Evolutionary conservation across 345 rosid species (phyloP), one percentile per base, ranked within the genome.

Genomic region (Draba incana): DNA sequence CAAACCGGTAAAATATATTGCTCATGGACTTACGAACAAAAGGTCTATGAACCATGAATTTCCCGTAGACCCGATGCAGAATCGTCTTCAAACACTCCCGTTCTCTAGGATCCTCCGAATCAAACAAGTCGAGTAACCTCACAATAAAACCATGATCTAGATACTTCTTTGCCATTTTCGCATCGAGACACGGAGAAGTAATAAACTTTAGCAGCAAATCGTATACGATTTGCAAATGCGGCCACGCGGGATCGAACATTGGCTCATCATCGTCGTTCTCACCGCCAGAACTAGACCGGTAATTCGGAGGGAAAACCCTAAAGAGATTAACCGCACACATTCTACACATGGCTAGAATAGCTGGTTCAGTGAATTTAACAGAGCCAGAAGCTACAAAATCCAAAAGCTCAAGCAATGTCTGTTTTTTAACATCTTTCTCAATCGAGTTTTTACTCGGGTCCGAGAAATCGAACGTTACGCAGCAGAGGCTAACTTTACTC

Each of bases 41-140:
- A 0, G 92, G 97, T 64, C 97, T 84, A 44, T 91, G 96, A 62
- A 88, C 97, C 97, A 86, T 91, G 73, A 91, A 91, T 49, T 88
- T 91, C 41, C 97, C 92, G 59, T 88, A 88, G 8, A 83, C 80
- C 51, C 91, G 80, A 37, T 91, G 97, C 72, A 88, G 62, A 60
- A 83, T 81, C 12, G 88, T 82, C 84, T 91, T 91, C 66, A 91
- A 79, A 74, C 88, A 85, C 61, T 91, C 97, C 63, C 91, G 81
- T 73, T 91, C 97, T 62, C 97, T 81, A 2, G 92, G 92, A 68
- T 91, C 96, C 81, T 91, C 96, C 0, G 97, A 86, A 57, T 88
- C 91, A 50, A 83, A 88, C 84, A 86, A 84, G 46, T 86, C 97
- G 0, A 91, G 88, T 79, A 91, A 56, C 76, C 89, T 85, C 80